These are phyloP conservation scores for Globisporangium nunn DNA, from an alignment of 352 stramenopile species.

Conservation along the genomic window DNA sequence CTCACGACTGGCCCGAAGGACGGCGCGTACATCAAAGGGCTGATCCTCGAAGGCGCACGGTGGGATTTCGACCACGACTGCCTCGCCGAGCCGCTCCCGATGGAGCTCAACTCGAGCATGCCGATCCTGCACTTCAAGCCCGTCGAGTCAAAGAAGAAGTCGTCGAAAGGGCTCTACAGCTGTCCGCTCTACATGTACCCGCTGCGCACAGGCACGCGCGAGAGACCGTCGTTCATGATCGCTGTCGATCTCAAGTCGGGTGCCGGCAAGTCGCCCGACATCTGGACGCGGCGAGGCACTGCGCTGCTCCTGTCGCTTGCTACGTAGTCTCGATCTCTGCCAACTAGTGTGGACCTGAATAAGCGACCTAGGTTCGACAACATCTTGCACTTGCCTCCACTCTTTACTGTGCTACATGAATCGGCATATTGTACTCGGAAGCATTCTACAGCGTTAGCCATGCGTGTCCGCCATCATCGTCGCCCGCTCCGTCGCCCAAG, in stretches of 20 bases:
- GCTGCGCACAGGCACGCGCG: constrained; percentile 91
- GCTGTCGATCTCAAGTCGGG: constrained; percentile 90
- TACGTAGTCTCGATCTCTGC: constrained; percentile 15
- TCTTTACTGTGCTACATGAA: too few species aligned
- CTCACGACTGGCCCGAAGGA: constrained; percentile 81
- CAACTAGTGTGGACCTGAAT: too few species aligned
- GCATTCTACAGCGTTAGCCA: constrained; percentile 42
- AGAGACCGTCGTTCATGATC: constrained; percentile 94
- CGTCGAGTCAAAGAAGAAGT: constrained; percentile 93
- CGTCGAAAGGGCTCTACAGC: constrained; percentile 87
- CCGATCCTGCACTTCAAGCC: constrained; percentile 94
- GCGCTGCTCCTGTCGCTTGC: constrained; percentile 89
- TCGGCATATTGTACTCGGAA: too few species aligned
- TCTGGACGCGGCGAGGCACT: constrained; percentile 92
- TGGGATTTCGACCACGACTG: constrained; percentile 91
- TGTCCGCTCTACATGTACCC: constrained; percentile 96
- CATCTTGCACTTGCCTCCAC: too few species aligned
- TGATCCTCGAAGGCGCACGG: constrained; percentile 89
- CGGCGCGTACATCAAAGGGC: constrained; percentile 87
- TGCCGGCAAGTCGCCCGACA: constrained; percentile 75
- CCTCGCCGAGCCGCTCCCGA: constrained; percentile 86
- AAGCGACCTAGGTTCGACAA: too few species aligned
- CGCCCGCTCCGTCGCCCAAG: constrained; percentile 16
- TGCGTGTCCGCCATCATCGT: constrained; percentile 30
- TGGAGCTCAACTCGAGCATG: constrained; percentile 90